Base-by-base conservation (phyloP, 805 yeast genomes). In the Osmozyma mogii region DNA sequence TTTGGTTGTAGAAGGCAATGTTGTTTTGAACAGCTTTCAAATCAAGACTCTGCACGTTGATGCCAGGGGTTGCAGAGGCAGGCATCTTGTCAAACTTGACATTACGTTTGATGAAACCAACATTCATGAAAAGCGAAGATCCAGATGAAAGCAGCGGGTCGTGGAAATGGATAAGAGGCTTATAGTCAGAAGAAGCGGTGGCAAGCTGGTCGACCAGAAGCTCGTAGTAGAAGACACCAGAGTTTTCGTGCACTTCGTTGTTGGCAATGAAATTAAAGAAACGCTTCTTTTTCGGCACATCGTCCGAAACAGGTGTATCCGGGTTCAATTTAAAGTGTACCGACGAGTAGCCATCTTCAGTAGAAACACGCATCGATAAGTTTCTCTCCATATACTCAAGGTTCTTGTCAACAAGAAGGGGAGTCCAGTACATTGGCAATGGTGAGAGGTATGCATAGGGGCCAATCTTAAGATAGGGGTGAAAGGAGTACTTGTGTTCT, bases 161-260 rank as follows among this genome's bases (percentile, higher is more conserved):
- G 29, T 50, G 50, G 27, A 56, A 48, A 9, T 51, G 46, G 8
- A 61, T 47, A 4, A 63, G 40, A 3, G 66, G 60, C 17, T 45
- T 48, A 37, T 40, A 45, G 21, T 45, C 45, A 1, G 65, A 52
- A 9, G 56, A 45, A n/a, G 38, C 44, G 3, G 64, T 50, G 17
- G 54, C 45, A 10, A 45, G 49, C 38, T 64, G 70, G 27, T 42
- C 48, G 9, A 62, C 46, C 31, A 53, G 56, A 4, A 59, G 52
- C 35, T 64, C 70, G 37, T 61, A 64, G 37, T 64, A 64, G 38
- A 47, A 64, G 1, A 64, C 36, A 2, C 70, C 68, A 3, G 55
- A 45, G 3, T 55, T 42, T 3, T 57, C 44, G 11, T 40, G 35
- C 5, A 63, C 47, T 4, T 57, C 53, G 29, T 54, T 52, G 32